These are phyloP conservation scores for Fusarium redolens DNA, from an alignment of 2,329 filamentous ascomycete genomes.

Conservation along the genomic window DNA sequence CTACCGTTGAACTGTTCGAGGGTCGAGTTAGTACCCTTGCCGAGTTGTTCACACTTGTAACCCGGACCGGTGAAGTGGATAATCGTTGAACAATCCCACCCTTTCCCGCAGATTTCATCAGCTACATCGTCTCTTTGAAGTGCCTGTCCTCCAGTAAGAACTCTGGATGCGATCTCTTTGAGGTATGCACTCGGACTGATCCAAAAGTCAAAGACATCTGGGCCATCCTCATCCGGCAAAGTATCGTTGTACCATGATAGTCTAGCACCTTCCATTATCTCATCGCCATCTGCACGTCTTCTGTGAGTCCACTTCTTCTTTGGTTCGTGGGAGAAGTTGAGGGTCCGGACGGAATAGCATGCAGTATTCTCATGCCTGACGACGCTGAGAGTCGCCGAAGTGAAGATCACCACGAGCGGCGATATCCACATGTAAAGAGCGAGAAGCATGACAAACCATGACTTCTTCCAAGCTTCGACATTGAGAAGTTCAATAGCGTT, in stretches of 20 bases:
- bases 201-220: constrained; percentile 31
- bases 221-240: neutral
- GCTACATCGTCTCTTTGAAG: constrained; percentile 16
- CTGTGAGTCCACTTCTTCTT: neutral
- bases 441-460: constrained; percentile 23
- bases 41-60: constrained; percentile 24
- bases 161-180: constrained; percentile 6
- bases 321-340: constrained; percentile 28
- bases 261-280: constrained; percentile 8
- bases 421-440: constrained; percentile 28
- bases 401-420: constrained; percentile 30
- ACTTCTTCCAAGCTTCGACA: constrained; percentile 25
- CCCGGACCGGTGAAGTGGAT: constrained; percentile 30
- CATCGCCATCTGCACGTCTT: neutral
- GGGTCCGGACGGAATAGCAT: constrained; percentile 19
- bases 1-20: neutral
- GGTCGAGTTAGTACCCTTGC: neutral
- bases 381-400: constrained; percentile 27
- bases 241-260: constrained; percentile 24
- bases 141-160: constrained; percentile 19
- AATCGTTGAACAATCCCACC: constrained; percentile 29
- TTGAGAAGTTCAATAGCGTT: constrained; percentile 20
- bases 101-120: constrained; percentile 16
- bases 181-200: constrained; percentile 5
- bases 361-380: neutral